Evolutionary conservation across 352 stramenopile genomes (phyloP), one percentile per base, ranked within the genome.

Genomic region (Phytophthora megakarya): DNA sequence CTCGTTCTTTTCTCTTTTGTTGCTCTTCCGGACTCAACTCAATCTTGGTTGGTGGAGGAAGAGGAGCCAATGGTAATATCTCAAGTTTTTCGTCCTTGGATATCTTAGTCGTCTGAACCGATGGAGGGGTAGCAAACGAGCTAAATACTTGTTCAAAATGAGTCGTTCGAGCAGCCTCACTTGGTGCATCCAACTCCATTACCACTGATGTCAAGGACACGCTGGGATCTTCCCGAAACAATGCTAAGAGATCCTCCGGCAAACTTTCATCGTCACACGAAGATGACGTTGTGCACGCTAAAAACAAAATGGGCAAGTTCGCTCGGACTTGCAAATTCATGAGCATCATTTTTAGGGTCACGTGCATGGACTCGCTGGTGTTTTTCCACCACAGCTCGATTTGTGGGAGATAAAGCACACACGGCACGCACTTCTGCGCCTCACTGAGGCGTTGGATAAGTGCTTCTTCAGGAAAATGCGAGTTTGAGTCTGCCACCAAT

Each of bases 301-400:
- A 63, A 48, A 96, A 90, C 22, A 96, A 51, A 5, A 96, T 71
- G 0, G 87, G 83, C 1, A 96, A 54, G 43, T 89, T 89, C 5
- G 79, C 58, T 26, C 84, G 81, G 25, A 72, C 74, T 61, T 93
- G 83, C 67, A 90, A 78, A 59, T 80, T 78, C 68, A 80, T 80
- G 23, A 96, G 62, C 81, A 94, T 85, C 80, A 95, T 90, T 71
- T 90, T 88, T 21, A 95, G 68, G 0, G 81, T 75, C 35, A 81
- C 42, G 45, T 93, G 84, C 79, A 93, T 90, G 3, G 84, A 84
- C 23, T 90, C 80, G 18, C 47, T 81, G 30, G 81, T 89, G 39
- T 92, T 84, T 19, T 77, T 74, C 83, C 80, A 94, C 81, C 81
- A 93, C 35, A 90, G 37, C 52, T 96, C 82, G 10, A 82, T 66